These are phyloP conservation scores for Didymella glomerata DNA, from an alignment of 2,329 filamentous ascomycete species.

Conservation along the genomic window DNA sequence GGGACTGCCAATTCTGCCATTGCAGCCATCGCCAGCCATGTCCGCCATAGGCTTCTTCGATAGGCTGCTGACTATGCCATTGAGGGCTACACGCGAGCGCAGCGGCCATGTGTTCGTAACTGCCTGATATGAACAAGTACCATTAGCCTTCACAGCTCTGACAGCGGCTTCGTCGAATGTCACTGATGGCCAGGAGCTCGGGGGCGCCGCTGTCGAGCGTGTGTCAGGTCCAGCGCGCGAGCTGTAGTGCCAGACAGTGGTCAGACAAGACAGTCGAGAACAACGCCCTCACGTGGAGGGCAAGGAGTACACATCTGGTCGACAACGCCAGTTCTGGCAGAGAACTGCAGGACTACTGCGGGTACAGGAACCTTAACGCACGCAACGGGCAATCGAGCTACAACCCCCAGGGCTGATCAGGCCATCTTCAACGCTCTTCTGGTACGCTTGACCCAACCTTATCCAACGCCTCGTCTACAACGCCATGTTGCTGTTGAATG, in stretches of 20 bases:
- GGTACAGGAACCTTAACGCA: constrained; percentile 2
- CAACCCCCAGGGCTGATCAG: constrained; percentile 6
- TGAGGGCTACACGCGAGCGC: constrained; percentile 5
- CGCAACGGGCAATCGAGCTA: constrained; percentile 8
- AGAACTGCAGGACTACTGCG: constrained; percentile 10
- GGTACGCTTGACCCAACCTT: constrained; percentile 10
- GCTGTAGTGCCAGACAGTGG: constrained; percentile 5
- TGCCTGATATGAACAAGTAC: constrained; percentile 4
- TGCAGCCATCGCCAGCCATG: constrained; percentile 5
- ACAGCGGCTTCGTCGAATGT: constrained; percentile 2
- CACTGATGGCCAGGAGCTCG: not conserved
- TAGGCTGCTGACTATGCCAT: constrained; percentile 8
- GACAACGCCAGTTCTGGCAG: constrained; percentile 4
- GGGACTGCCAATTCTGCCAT: not conserved
- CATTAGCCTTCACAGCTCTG: not conserved
- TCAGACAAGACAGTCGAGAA: constrained; percentile 4
- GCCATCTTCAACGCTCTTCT: constrained; percentile 5
- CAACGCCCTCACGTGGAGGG: constrained; percentile 5
- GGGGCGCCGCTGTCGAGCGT: not conserved
- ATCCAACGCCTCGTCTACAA: not conserved
- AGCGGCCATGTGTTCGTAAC: constrained; percentile 8
- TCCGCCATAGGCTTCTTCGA: not conserved
- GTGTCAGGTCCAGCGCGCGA: not conserved
- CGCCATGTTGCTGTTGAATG: constrained; percentile 10
- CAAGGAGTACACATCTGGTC: constrained; percentile 4